Base-by-base conservation (phyloP, 225 moss, liverwort and hornwort species). In the Polytrichum formosum region DNA sequence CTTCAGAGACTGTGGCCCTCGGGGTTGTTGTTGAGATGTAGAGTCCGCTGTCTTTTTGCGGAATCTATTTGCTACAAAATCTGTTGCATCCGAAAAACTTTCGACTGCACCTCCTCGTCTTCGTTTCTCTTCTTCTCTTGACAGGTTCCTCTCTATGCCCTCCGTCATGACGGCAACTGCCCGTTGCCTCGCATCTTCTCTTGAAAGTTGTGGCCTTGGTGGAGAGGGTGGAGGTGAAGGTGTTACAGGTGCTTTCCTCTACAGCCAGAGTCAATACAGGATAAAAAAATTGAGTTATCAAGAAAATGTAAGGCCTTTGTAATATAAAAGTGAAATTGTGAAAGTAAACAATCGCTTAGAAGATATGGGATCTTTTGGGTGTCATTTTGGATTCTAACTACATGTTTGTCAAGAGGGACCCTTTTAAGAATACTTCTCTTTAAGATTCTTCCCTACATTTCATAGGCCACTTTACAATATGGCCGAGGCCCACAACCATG, bases 161-260 rank as follows among this genome's bases (percentile, higher is more conserved):
- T 89, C 79, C 25, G 81, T 76, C 86, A 89, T 81, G 16, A 89
- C 86, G 21, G 86, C 75, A 28, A 83, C 81, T 56, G 89, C 89
- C 63, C 89, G 83, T 75, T 83, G 79, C 8, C 67, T 77, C 60
- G 89, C 89, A 69, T 89, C 84, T 84, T 89, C 81, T 67, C 86
- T 77, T 6, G 89, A 86, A 25, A 89, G 56, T 66, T 74, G 82
- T 66, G 84, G 79, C 61, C 64, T 77, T 75, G 75, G 70, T 65
- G 81, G 73, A 78, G 86, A 29, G 25, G 73, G 8, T 63, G 74
- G 20, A 67, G 74, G 30, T 56, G 64, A 55, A 29, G 75, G 29
- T 16, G 13, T 46, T 4, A 1, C 46, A 30, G 83, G 64, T 60
- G 58, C 67, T 79, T 59, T 69, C 62, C 29, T 70, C 58, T 72